These are phyloP conservation scores for Rhizopogon rudus DNA, from an alignment of 768 basidiomycete genomes.

Conservation along the genomic window DNA sequence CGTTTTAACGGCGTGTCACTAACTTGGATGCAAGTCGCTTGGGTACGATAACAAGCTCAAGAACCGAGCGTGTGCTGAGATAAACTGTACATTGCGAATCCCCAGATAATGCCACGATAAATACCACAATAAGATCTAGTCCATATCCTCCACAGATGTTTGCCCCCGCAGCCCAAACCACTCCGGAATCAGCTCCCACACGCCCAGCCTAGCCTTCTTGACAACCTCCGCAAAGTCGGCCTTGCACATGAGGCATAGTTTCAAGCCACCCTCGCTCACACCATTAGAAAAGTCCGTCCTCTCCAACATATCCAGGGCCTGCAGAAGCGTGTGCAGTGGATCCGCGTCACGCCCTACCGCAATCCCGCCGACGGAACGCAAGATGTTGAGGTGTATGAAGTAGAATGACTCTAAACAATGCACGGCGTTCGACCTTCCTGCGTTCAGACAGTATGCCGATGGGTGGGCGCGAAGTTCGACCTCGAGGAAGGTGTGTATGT, in stretches of 20 bases:
- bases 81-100: neutral
- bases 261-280: conserved; percentile 44
- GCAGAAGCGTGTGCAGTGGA: conserved; percentile 62
- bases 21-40: no score
- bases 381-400: conserved; percentile 68
- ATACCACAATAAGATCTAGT: neutral
- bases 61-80: neutral
- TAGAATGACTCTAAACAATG: conserved; percentile 67
- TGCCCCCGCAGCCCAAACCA: conserved; percentile 53
- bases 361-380: conserved; percentile 68
- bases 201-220: conserved; percentile 47
- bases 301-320: conserved; percentile 67
- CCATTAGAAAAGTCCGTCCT: conserved; percentile 70
- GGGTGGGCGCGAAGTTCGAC: conserved; percentile 49
- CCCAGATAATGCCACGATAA: neutral
- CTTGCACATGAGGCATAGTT: conserved; percentile 49
- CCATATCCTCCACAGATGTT: neutral
- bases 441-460: conserved; percentile 44
- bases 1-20: no score
- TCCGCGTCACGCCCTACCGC: conserved; percentile 71
- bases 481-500: conserved; percentile 56
- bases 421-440: conserved; percentile 21
- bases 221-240: conserved; percentile 39
- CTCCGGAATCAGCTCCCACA: conserved; percentile 54
- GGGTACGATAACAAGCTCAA: neutral